Conservation (phyloP, 2,329 filamentous ascomycete genomes). For the Calonectria naviculata region DNA sequence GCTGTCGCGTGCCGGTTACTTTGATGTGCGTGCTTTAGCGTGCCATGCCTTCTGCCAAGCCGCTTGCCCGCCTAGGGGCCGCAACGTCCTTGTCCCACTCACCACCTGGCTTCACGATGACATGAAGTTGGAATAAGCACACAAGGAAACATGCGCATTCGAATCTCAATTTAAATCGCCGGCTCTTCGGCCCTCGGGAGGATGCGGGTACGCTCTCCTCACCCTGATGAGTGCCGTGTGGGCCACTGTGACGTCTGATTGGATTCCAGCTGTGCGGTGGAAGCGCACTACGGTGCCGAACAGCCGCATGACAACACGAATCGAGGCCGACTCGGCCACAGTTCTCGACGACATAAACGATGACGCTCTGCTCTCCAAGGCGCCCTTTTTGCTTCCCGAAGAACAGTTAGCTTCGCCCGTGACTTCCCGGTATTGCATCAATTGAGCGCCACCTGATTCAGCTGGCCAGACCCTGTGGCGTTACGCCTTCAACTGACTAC, state of each 20-base stretch:
- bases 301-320: not conserved
- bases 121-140: constrained; percentile 1
- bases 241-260: constrained; percentile 1
- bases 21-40: no score
- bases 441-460: not conserved
- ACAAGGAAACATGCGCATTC: not conserved
- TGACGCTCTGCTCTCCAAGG: not conserved
- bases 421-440: not conserved
- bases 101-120: not conserved
- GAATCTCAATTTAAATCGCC: not conserved
- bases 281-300: constrained; percentile 10
- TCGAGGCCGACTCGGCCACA: not conserved
- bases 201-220: not conserved
- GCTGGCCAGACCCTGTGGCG: not conserved
- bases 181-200: not conserved
- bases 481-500: not conserved
- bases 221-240: not conserved
- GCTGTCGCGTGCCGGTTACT: no score
- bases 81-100: not conserved
- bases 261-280: constrained; percentile 6
- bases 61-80: no score
- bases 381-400: not conserved
- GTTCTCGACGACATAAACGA: not conserved
- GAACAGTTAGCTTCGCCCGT: not conserved
- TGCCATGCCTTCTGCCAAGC: not conserved